Evolutionary conservation across 2,329 filamentous ascomycete genomes (phyloP), one percentile per base, ranked within the genome.

Genomic region (Cryphonectria nitschkei): DNA sequence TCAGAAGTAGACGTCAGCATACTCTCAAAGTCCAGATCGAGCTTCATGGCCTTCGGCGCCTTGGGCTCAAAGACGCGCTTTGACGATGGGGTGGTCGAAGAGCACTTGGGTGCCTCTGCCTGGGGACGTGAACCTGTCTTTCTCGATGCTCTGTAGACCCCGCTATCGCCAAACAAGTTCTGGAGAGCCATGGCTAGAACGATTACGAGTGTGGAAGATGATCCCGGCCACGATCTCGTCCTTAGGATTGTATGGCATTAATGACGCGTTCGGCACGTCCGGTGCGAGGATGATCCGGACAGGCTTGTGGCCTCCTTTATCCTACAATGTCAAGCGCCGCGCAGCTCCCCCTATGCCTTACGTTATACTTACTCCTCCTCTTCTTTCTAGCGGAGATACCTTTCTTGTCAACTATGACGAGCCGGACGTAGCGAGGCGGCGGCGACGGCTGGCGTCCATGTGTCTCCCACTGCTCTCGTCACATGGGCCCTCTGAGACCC

Each of bases 21-120:
- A 9, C 26, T 52, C 3, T 65, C 60, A 19, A 61, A 64, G 9
- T 72, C 64, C 2, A 34, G 29, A 9, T 67, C n/a, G 14, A 72
- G 60, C 16, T 41, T 64, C 78, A 80, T 79, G 1, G 79, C 78
- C 56, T 74, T 79, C 0, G 78, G 79, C 0, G 78, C 80, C 5
- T 68, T 72, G 0, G 79, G 77, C n/a, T 78, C 76, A 32, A 77
- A 79, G 0, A 39, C 63, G 1, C 74, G 73, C 7, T 74, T 72
- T 9, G 75, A 65, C 1, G 74, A 74, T 34, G 9, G 39, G 66
- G 50, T 69, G 65, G 19, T 22, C 34, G 34, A 34, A 6, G 34
- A 34, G 34, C 3, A 4, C 34, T 34, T 34, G 34, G 64, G 64
- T 14, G 56, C 70, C 7, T 32, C 63, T 58, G 64, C 67, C 1